Evolutionary conservation across 352 stramenopile genomes (phyloP), one percentile per base, ranked within the genome.

Genomic region (Phytophthora macrochlamydospora): DNA sequence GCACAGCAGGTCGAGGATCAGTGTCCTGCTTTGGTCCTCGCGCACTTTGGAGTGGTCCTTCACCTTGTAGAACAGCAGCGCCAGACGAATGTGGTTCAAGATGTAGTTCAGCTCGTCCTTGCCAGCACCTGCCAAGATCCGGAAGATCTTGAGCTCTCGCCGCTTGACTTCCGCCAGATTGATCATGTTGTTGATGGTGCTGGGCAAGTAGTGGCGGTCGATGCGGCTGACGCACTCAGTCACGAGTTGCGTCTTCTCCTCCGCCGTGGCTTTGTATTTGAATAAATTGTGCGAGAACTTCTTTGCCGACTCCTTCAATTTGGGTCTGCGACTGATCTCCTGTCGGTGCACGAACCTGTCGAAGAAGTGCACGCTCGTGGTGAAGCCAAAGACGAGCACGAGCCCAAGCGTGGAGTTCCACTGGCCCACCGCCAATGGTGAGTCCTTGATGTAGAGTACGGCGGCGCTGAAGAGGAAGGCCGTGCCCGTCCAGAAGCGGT

Each of bases 11-110:
- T 99, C 89, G 53, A 99, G 89, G 2, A 99, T 83, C 31, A 98
- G 83, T 32, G 97, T 99, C 32, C 97, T 90, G 60, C 89, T 95
- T 45, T 92, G 78, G 56, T 95, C 85, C 14, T 86, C 76, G 7
- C 86, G 80, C 44, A 83, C 35, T 62, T 81, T 89, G 7, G 81
- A 88, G 65, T 92, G 81, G 65, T 97, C 92, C 70, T 99, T 99
- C 51, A 99, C 95, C 81, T 99, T 99, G 83, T 99, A 99, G 67
- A 99, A 98, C 1, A 99, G 81, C 53, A 99, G 86, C 14, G 93
- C 95, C 11, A 99, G 75, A 13, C 97, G 96, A 30, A 98, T 90
- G 72, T 98, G 90, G 65, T 89, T 91, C 51, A 99, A 74, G 33
- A 99, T 91, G 73, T 98, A 98, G 76, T 99, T 99, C 14, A 99